Base-by-base conservation (phyloP, 2,329 filamentous ascomycete genomes). In the Penicillium sp. region DNA sequence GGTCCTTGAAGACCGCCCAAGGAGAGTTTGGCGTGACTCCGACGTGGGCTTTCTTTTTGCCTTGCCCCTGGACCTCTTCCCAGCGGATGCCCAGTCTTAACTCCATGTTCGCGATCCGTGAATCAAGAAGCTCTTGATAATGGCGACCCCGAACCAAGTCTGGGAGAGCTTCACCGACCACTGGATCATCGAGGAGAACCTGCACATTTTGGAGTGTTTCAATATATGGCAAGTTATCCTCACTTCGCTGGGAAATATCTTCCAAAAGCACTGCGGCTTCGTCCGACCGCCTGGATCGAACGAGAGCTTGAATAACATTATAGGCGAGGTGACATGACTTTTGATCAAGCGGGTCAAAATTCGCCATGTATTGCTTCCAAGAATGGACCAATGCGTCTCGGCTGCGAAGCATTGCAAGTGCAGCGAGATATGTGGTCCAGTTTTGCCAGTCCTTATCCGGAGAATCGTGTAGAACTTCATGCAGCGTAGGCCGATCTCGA, bases 21-120 rank as follows among this genome's bases (percentile, higher is more conserved):
- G 54, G 44, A 5, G 63, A 50, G 9, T 66, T 58, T 6, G 65
- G 60, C 7, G 46, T 49, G 14, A 67, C 44, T 37, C 60, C 60
- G 36, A 59, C 44, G 55, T 72, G 68, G 16, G 56, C 31, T 13
- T 65, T 64, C 14, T 52, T 40, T 7, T 63, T 58, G 41, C 58
- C 31, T 6, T 19, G 11, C 19, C 46, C 3, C 3, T 53, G 4
- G 6, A n/a, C 24, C 3, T 41, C 33, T 52, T 66, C 41, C 73
- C 74, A 76, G 39, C 51, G 60, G 9, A 75, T 54, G 6, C 73
- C 73, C n/a, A 76, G 59, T 49, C 65, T 67, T 19, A 47, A 58
- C 52, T 77, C 75, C 53, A 77, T 66, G 14, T 64, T 41, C n/a
- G 54, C 14, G 6, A 76, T 56, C 39, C 70, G 62, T 22, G 18